Conservation (phyloP, 495 filamentous ascomycete genomes). For the Aspergillus affinis region DNA sequence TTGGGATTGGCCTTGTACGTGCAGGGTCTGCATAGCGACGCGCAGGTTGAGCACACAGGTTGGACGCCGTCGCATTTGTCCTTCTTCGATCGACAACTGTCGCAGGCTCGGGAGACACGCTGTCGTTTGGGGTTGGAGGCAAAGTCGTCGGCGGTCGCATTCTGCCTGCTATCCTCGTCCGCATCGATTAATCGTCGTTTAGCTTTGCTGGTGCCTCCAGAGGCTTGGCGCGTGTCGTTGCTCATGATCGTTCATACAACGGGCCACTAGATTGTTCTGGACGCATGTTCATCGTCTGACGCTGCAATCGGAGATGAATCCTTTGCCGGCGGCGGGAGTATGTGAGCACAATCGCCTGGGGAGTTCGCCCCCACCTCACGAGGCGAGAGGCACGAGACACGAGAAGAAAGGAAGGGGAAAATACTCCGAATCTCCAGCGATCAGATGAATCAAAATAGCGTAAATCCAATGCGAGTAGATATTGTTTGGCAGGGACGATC, state of each 20-base stretch:
- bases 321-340: constrained; percentile 34
- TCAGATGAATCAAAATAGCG: neutral
- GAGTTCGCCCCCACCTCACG: neutral
- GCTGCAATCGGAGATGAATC: constrained; percentile 28
- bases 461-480: neutral
- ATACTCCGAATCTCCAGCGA: neutral
- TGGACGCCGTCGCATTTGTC: constrained; percentile 67
- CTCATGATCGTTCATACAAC: constrained; percentile 43
- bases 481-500: neutral
- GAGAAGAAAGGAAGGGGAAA: neutral
- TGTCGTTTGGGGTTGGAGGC: constrained; percentile 39
- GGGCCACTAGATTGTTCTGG: constrained; percentile 33
- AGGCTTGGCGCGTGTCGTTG: constrained; percentile 41
- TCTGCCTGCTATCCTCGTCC: constrained; percentile 33
- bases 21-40: constrained; percentile 57
- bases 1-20: constrained; percentile 68
- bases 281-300: constrained; percentile 37
- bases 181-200: constrained; percentile 37
- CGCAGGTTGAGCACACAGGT: constrained; percentile 63
- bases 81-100: constrained; percentile 63
- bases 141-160: constrained; percentile 27
- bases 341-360: constrained; percentile 5
- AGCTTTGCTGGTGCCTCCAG: constrained; percentile 30
- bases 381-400: neutral
- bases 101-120: constrained; percentile 64